Base-by-base conservation (phyloP, 306 rosid genomes). In the Senna tora region DNA sequence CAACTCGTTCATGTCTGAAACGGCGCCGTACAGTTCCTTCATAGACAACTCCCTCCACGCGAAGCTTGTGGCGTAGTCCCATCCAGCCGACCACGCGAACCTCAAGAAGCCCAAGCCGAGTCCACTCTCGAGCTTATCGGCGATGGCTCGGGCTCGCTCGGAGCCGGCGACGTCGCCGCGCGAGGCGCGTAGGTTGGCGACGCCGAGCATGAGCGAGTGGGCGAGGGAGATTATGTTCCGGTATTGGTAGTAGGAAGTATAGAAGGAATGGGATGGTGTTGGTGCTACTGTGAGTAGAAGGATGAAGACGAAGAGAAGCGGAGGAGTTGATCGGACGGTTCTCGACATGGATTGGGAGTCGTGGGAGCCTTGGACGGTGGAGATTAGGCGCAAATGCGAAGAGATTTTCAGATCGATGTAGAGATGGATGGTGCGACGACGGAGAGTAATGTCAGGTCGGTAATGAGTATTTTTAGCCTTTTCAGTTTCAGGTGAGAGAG, bases 151-250 rank as follows among this genome's bases (percentile, higher is more conserved):
- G 1, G 94, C 97, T 20, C 94, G 85, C 2, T 71, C 50, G 19
- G 94, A 75, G n/a, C 92, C 97, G 43, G 83, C 52, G 34, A 64
- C 0, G 69, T 93, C 98, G 15, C 96, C 97, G 0, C 96, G 88
- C 0, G 87, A 21, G 78, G 85, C 79, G 38, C 97, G 94, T 28
- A 88, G 90, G 77, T 90, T 79, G 32, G 92, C 93, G 69, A 93
- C 94, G 32, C 86, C 84, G 75, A 69, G 16, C 85, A 84, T 79
- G 53, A 90, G 82, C 62, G 96, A 84, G 74, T 83, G 97, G 16
- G 91, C 49, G 67, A 83, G 88, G 9, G 97, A 89, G 76, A 83
- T 68, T 59, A 87, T 68, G 70, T 56, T 50, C 7, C 80, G 84
- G 80, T 76, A 83, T 41, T 74, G 83, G 67, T 42, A 19, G 84